A percentile compares a stretch with the other conserved stretches of the same genome.
phyloP scores from a whole-genome alignment of 208 protist genomes.

The Leishmania major region DNA sequence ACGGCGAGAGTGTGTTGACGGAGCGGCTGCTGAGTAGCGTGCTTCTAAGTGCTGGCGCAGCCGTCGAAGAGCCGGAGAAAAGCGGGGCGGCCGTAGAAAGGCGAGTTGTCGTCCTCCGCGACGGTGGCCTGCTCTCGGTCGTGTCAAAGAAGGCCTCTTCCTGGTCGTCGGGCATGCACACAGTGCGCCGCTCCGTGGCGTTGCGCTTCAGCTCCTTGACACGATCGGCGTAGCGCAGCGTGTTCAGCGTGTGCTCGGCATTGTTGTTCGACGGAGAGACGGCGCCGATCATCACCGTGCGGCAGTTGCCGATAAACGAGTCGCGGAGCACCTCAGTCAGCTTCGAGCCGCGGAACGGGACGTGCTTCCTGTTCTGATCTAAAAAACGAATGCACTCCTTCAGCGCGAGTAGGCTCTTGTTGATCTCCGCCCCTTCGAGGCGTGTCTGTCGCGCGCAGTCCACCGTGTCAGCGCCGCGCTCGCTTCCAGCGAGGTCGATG shows the following conservation, averaged over 20 bases:
- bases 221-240: conserved; percentile 80
- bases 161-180: conserved; percentile 34
- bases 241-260: conserved; percentile 84
- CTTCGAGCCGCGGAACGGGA: conserved; percentile 94
- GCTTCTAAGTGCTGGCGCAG: conserved; percentile 13
- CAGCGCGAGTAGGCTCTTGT: conserved; percentile 88
- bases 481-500: conserved; percentile 94
- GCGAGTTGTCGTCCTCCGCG: conserved; percentile 7
- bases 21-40: conserved; percentile 29
- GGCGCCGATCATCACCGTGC: conserved; percentile 94
- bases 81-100: conserved; percentile 17
- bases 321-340: conserved; percentile 93
- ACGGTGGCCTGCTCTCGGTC: conserved; percentile 26
- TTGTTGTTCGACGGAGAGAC: conserved; percentile 83
- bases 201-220: conserved; percentile 91
- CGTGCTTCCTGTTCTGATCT: conserved; percentile 75
- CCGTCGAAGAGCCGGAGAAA: background rate
- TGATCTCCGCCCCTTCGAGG: conserved; percentile 91
- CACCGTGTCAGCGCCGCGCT: conserved; percentile 82
- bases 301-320: conserved; percentile 89
- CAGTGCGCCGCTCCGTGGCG: conserved; percentile 30
- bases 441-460: conserved; percentile 83
- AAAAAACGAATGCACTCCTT: conserved; percentile 89
- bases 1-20: conserved; percentile 18
- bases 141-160: conserved; percentile 34